Conservation (phyloP, 1,284 basidiomycete genomes). For the Volvariella volvacea region DNA sequence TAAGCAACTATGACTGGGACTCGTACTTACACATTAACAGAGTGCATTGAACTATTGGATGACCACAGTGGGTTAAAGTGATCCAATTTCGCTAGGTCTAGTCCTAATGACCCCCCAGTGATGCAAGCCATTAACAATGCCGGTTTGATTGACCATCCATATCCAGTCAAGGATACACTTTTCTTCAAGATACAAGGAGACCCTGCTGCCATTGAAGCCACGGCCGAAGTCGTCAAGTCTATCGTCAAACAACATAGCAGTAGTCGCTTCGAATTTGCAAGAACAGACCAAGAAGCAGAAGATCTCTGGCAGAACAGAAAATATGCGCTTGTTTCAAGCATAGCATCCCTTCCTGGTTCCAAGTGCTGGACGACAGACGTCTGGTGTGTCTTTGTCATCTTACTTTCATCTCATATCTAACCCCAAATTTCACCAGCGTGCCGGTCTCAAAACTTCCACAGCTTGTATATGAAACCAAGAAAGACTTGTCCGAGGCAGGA, state of each 20-base stretch:
- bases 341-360: conserved; percentile 57
- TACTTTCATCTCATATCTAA: not conserved
- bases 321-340: conserved; percentile 72
- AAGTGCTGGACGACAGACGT: conserved; percentile 87
- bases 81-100: not conserved
- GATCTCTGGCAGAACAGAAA: conserved; percentile 87
- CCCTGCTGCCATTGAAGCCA: conserved; percentile 51
- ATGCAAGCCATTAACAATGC: conserved; percentile 74
- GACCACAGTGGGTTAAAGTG: conserved; percentile 43
- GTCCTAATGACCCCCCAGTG: conserved; percentile 31
- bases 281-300: conserved; percentile 70
- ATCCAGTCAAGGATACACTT: conserved; percentile 72
- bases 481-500: conserved; percentile 59
- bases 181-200: conserved; percentile 90
- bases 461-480: conserved; percentile 68
- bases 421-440: conserved; percentile 46
- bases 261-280: conserved; percentile 68
- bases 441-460: conserved; percentile 69
- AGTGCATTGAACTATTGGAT: conserved; percentile 82
- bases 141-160: conserved; percentile 50
- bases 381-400: conserved; percentile 40
- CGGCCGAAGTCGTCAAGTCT: conserved; percentile 51
- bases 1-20: not conserved
- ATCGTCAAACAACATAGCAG: conserved; percentile 69
- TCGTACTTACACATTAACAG: conserved; percentile 30